Percentiles rank a stretch among this genome's conserved stretches.
These are phyloP conservation scores for Scenedesmus sp. DNA, from an alignment of 163 green algal species.

Conservation along the genomic window DNA sequence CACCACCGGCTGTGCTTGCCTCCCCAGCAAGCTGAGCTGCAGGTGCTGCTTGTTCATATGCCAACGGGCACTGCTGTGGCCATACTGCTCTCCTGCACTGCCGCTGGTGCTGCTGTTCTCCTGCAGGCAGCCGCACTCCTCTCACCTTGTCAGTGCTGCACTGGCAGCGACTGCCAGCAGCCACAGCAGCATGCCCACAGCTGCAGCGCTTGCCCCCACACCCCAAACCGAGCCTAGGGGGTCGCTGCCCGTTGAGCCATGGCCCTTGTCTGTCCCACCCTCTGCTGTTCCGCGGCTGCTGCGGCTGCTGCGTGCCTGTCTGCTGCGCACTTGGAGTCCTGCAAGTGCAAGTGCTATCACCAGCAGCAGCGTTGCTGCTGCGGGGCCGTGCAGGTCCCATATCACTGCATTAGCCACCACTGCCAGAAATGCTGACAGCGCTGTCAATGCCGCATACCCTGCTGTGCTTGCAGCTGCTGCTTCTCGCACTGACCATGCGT, in stretches of 20 bases:
- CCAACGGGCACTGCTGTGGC: not conserved
- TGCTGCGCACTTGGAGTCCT: not conserved
- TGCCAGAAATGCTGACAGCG: not conserved
- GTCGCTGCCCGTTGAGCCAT: not conserved
- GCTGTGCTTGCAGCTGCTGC: not conserved
- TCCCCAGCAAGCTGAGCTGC: too few species aligned
- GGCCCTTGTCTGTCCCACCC: not conserved
- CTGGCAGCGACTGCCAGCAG: not conserved
- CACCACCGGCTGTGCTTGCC: too few species aligned
- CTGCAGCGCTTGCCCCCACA: not conserved
- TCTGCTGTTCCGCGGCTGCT: slow-evolving; percentile 3
- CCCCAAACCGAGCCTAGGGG: not conserved
- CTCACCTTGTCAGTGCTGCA: not conserved
- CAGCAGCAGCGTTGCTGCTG: slow-evolving; percentile 7
- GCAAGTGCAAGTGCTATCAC: slow-evolving; percentile 3
- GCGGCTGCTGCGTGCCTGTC: not conserved
- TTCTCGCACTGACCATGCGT: not conserved
- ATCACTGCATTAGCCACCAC: not conserved
- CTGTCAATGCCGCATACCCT: not conserved
- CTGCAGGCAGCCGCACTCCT: not conserved
- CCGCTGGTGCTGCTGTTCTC: not conserved
- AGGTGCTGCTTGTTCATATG: too few species aligned
- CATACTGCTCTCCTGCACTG: not conserved
- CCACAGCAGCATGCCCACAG: not conserved
- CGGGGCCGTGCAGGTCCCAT: not conserved